Conservation (phyloP, 441 rosid species). For the Euphorbia celastroides region DNA sequence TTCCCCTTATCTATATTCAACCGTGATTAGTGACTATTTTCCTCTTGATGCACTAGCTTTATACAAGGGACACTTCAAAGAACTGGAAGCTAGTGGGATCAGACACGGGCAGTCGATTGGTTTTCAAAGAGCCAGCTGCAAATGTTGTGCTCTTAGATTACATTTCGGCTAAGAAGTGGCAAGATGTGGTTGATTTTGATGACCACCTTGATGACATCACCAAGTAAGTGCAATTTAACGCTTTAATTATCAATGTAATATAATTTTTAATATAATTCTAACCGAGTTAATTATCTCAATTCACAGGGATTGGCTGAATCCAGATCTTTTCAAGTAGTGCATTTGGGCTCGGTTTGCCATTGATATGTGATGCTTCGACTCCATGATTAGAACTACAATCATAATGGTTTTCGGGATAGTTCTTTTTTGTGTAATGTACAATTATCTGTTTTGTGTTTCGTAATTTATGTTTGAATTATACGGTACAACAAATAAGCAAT, state of each 20-base stretch:
- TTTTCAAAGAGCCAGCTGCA: conserved; percentile 77
- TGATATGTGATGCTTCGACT: no score
- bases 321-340: conserved; percentile 70
- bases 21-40: conserved; percentile 1
- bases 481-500: no score
- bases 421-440: no score
- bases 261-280: no score
- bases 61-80: conserved; percentile 78
- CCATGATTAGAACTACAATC: no score
- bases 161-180: conserved; percentile 76
- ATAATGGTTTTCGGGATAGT: no score
- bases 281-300: neutral
- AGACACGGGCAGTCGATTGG: conserved; percentile 58
- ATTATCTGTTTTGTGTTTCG: neutral
- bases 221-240: conserved; percentile 44
- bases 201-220: conserved; percentile 90
- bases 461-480: neutral
- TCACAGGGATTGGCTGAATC: conserved; percentile 93
- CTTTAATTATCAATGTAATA: neutral
- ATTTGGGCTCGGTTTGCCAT: no score
- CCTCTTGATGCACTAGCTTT: conserved; percentile 45
- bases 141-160: conserved; percentile 64
- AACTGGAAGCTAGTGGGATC: conserved; percentile 71
- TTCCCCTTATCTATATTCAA: no score
- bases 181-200: conserved; percentile 74